Conservation (phyloP, 495 filamentous ascomycete genomes). For the Xylaria castorea region DNA sequence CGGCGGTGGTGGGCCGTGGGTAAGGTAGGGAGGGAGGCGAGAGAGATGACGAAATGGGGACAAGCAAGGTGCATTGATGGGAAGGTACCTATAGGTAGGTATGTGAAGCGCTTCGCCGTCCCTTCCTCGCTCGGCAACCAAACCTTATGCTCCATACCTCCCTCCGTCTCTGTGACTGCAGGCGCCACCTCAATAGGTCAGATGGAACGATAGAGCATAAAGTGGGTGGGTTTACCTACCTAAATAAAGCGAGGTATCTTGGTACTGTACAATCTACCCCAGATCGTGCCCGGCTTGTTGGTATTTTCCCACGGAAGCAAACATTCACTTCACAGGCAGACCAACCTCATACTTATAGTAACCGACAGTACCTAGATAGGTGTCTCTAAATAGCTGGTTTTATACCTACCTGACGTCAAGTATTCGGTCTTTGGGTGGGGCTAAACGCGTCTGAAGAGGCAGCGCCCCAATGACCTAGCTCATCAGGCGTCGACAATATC, state of each 20-base stretch:
- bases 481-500: not conserved
- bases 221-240: not conserved
- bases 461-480: not conserved
- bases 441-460: not conserved
- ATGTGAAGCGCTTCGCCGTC: not conserved
- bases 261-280: not conserved
- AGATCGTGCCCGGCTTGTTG: not conserved
- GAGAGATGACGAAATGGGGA: constrained; percentile 9
- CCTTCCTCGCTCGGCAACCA: not conserved
- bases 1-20: not conserved
- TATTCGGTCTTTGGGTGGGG: not conserved
- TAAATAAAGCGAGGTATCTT: not conserved
- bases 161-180: not conserved
- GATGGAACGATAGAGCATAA: not conserved
- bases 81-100: too few relatives aligned
- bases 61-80: not conserved
- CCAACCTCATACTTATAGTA: not conserved
- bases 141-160: not conserved
- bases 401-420: not conserved
- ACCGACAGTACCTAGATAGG: too few relatives aligned
- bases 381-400: not conserved
- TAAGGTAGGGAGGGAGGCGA: not conserved
- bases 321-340: not conserved
- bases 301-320: not conserved
- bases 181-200: not conserved